Conservation (phyloP, 306 rosid genomes). For the Elaeagnus macrophylla region DNA sequence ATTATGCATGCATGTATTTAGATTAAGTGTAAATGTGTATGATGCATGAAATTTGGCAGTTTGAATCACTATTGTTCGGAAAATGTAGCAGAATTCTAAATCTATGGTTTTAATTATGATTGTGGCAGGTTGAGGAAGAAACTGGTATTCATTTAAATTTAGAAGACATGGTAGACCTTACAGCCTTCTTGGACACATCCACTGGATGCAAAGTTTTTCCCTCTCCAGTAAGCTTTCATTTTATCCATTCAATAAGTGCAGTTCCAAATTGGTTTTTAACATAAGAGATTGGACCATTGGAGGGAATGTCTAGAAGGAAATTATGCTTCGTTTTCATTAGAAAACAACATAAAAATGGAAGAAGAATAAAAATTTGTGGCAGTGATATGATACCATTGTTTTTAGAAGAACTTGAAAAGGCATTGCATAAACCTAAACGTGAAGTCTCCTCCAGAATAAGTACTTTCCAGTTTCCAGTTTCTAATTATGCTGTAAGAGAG, state of each 20-base stretch:
- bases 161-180: conserved; percentile 74
- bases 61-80: neutral
- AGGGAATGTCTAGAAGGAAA: too few relatives aligned
- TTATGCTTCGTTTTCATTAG: too few relatives aligned
- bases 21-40: neutral
- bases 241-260: conserved; percentile 1
- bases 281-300: neutral
- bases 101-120: conserved; percentile 8
- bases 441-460: too few relatives aligned
- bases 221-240: conserved; percentile 45
- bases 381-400: too few relatives aligned
- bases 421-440: too few relatives aligned
- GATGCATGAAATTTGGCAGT: neutral
- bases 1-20: too few relatives aligned
- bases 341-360: too few relatives aligned
- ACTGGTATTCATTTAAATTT: conserved; percentile 60
- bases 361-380: too few relatives aligned
- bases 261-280: neutral
- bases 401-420: too few relatives aligned
- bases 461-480: too few relatives aligned
- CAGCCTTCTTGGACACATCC: conserved; percentile 63
- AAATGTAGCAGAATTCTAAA: conserved; percentile 3
- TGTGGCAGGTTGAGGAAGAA: conserved; percentile 81
- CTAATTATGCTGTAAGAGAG: neutral
- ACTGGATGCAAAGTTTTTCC: conserved; percentile 73